Base-by-base conservation (phyloP, 768 basidiomycete genomes). In the Lentinula aciculospora region DNA sequence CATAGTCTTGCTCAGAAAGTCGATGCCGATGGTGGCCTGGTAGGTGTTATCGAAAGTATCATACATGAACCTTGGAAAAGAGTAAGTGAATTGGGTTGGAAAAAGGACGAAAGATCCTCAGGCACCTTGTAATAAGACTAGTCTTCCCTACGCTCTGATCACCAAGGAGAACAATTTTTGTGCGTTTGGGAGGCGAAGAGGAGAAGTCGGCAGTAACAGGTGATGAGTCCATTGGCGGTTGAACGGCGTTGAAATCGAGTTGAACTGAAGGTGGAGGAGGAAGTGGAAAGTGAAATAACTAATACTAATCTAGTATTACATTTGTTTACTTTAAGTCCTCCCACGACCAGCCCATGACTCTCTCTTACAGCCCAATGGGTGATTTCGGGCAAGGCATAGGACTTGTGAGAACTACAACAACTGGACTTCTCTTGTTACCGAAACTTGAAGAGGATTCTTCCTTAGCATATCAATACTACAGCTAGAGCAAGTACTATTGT, bases 31-130 rank as follows among this genome's bases (percentile, higher is more conserved):
- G 9, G 94, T 96, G 19, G 94, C 94, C 70, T 94, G 92, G 72
- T 99, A 99, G 44, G 96, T 98, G 72, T 98, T 98, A 79, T 99
- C 97, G 72, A 99, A 99, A 0, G 97, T 98, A 74, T 99, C 97
- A 71, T 99, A 99, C 97, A 98, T 95, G 71, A 92, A 91, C 74
- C 92, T 95, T 57, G 27, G 31, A 47, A 60, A 55, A 44, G 17
- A 40, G 21, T 37, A 15, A 17, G 36, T 46, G 44, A 27, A 32
- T 25, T 3, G 23, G 19, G 5, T 10, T 27, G 28, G 19, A n/a
- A 46, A 48, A 49, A 17, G 37, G 48, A 17, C 56, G 50, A 59
- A 61, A 54, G 32, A 40, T 29, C 57, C 61, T 36, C 60, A 69
- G 77, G 67, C 69, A 94, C 84, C 97, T 84, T 57, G 97, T 98